Conservation (phyloP, 805 yeast species). For the Dipodascopsis uninucleata region DNA sequence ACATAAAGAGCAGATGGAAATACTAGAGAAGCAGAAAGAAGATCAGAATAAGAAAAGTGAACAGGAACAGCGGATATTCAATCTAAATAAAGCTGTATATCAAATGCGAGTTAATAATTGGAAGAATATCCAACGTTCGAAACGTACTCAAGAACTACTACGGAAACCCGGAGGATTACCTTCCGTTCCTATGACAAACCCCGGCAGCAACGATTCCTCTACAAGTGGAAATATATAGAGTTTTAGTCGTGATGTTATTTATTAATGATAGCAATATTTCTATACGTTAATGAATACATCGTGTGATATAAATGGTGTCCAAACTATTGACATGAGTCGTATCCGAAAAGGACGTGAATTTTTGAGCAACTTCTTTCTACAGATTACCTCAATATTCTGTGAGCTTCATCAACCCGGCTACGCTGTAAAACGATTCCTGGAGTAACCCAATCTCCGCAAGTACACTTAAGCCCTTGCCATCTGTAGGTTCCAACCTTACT, state of each 20-base stretch:
- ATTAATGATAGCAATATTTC: background rate
- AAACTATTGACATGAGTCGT: background rate
- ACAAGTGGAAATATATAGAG: background rate
- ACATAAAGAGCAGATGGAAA: slow-evolving; percentile 21
- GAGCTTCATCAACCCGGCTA: slow-evolving; percentile 72
- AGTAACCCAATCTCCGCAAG: slow-evolving; percentile 93
- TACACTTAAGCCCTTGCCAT: slow-evolving; percentile 93
- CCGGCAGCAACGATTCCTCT: slow-evolving; percentile 12
- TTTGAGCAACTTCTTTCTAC: background rate
- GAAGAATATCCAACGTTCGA: slow-evolving; percentile 33
- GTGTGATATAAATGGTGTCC: too few species aligned
- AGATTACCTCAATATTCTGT: background rate
- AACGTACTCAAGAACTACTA: slow-evolving; percentile 34
- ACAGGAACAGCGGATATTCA: slow-evolving; percentile 40
- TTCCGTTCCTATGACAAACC: slow-evolving; percentile 33
- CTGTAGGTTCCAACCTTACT: slow-evolving; percentile 86
- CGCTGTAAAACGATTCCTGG: slow-evolving; percentile 83
- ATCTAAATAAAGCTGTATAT: slow-evolving; percentile 44
- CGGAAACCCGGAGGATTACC: slow-evolving; percentile 37
- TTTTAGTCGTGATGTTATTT: too few species aligned
- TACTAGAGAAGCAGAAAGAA: slow-evolving; percentile 19
- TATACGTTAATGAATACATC: background rate
- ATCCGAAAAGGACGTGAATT: background rate
- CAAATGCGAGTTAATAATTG: slow-evolving; percentile 39
- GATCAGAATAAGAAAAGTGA: slow-evolving; percentile 16